Evolutionary conservation across 257 asterid species (phyloP).

Genomic region (Parsonsia alboflavescens): DNA sequence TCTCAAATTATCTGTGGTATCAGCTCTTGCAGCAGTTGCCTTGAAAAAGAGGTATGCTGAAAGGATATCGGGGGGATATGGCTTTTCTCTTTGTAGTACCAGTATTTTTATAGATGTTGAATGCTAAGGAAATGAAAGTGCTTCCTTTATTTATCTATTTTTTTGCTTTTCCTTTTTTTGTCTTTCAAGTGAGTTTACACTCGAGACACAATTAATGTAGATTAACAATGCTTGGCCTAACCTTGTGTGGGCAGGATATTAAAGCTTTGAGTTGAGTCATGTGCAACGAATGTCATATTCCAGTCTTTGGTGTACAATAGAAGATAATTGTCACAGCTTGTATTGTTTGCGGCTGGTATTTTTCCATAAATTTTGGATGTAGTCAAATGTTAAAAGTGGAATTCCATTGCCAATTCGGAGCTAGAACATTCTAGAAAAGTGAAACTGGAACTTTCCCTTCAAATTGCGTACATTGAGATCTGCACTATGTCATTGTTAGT

Average conservation of each 20-base stretch:
- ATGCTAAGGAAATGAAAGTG: background rate
- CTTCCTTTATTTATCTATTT: background rate
- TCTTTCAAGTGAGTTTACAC: background rate
- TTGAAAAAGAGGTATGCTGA: constrained; percentile 45
- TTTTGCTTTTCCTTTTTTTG: background rate
- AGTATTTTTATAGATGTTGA: background rate
- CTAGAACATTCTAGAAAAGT: too few relatives aligned
- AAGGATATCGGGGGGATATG: background rate
- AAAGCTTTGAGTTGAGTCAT: background rate
- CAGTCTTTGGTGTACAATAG: background rate
- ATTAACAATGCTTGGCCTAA: background rate
- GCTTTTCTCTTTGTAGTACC: background rate
- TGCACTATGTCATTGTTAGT: too few relatives aligned
- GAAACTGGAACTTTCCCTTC: too few relatives aligned
- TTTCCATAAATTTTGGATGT: background rate
- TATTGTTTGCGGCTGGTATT: too few relatives aligned
- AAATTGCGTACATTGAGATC: too few relatives aligned
- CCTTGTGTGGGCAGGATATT: background rate
- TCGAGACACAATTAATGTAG: background rate
- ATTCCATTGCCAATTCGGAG: background rate
- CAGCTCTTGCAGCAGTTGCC: constrained; percentile 50
- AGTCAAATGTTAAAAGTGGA: background rate
- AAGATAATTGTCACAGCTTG: background rate
- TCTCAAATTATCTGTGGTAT: constrained; percentile 60
- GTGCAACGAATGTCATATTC: background rate